These are phyloP conservation scores for Zhuliangozyma parablackwelliae DNA, from an alignment of 1,139 yeast genomes.

Conservation along the genomic window DNA sequence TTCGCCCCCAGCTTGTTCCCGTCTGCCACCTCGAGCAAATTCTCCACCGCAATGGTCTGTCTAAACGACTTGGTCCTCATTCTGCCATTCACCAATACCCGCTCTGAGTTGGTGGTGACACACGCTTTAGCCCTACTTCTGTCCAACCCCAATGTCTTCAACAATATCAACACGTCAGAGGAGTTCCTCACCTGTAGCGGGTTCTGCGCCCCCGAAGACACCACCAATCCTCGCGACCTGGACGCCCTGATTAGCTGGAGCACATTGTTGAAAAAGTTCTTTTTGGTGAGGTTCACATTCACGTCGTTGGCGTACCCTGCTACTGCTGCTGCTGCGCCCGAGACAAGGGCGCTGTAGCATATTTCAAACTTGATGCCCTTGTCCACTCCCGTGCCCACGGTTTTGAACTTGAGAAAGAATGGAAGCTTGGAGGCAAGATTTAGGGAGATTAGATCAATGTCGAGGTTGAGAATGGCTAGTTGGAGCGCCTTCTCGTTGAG, in stretches of 20 bases:
- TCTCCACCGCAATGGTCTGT: slow-evolving; percentile 49
- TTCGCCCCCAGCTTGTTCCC: slow-evolving; percentile 22
- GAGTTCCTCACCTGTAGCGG: slow-evolving; percentile 61
- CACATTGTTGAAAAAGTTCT: slow-evolving; percentile 65
- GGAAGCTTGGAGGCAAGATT: slow-evolving; percentile 66
- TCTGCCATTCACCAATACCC: slow-evolving; percentile 67
- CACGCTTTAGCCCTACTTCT: slow-evolving; percentile 58
- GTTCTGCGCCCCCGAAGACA: slow-evolving; percentile 69
- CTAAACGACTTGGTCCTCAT: slow-evolving; percentile 66
- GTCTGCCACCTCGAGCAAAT: slow-evolving; percentile 5
- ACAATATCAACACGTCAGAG: slow-evolving; percentile 63
- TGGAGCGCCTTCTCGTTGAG: slow-evolving; percentile 73
- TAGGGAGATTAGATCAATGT: slow-evolving; percentile 75
- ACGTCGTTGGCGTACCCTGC: slow-evolving; percentile 22
- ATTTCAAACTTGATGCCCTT: slow-evolving; percentile 83
- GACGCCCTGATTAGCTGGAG: slow-evolving; percentile 79
- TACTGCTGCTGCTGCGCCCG: slow-evolving; percentile 27
- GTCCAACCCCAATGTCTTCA: slow-evolving; percentile 67
- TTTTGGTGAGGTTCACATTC: slow-evolving; percentile 31
- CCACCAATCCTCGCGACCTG: slow-evolving; percentile 70
- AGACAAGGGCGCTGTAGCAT: slow-evolving; percentile 54
- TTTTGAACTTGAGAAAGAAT: slow-evolving; percentile 75
- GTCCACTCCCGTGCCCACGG: slow-evolving; percentile 76
- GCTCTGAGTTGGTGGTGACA: slow-evolving; percentile 55
- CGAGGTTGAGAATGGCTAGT: slow-evolving; percentile 66